Evolutionary conservation across 345 rosid species (phyloP), one percentile per base, ranked within the genome.

Genomic region (Salix arbutifolia): DNA sequence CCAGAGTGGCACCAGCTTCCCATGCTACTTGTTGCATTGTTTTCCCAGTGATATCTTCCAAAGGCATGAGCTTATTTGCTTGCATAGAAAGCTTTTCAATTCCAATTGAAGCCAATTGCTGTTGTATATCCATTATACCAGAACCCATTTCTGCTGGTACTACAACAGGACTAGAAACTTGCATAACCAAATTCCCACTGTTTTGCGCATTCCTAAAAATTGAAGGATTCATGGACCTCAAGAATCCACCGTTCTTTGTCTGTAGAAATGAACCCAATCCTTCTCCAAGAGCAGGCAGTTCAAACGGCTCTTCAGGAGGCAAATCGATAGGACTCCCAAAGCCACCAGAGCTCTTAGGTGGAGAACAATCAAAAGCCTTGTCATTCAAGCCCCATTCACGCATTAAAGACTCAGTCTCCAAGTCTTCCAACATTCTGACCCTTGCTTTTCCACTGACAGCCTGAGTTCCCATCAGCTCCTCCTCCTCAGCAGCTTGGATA

Each of bases 61-160:
- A 83, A 72, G 99, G 99, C 99, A 95, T 95, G 75, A 92, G 71
- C 80, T 89, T 89, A 79, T 86, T 92, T 48, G 99, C 97, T 84
- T 92, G 96, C 93, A 87, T 83, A 14, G 99, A 95, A 69, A 95
- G 95, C 87, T 92, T 95, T 79, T 92, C 97, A 79, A 95, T 92
- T 76, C 99, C 99, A 83, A 87, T 83, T 35, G 96, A 91, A 67
- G 95, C 99, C 60, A 95, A 82, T 74, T 65, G 83, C 86, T 91
- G 89, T 71, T 92, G 88, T 78, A 90, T 85, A 53, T 87, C 97
- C 87, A 85, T 87, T 76, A 91, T 82, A 77, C 87, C 88, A 72
- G 93, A 89, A 73, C 99, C 99, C 99, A 95, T 92, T 85, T 90
- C 97, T 18, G 97, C 97, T 19, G 97, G 99, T 65, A 95, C 93